phyloP scores from a whole-genome alignment of 2,329 filamentous ascomycete species.

The Phaeosphaeria sp. region DNA sequence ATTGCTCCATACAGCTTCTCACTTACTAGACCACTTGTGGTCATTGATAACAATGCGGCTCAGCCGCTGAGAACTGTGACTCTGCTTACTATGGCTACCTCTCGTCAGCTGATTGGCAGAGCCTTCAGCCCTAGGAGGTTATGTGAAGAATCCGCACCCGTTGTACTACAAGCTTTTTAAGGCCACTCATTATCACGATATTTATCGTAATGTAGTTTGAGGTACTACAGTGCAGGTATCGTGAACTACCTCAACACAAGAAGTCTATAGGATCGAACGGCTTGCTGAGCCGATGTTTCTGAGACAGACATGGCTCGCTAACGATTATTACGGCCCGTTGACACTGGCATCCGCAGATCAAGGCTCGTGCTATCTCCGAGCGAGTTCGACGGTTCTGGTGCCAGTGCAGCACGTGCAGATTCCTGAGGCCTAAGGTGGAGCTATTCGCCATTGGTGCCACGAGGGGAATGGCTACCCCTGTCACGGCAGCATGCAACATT shows the following conservation, averaged over 20 bases:
- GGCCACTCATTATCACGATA: neutral
- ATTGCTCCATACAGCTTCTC: neutral
- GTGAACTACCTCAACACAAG: neutral
- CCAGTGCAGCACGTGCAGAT: neutral
- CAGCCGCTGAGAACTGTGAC: neutral
- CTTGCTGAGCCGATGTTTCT: neutral
- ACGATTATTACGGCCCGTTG: neutral
- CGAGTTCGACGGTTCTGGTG: neutral
- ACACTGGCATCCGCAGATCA: neutral
- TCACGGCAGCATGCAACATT: neutral
- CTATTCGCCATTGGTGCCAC: neutral
- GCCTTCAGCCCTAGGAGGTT: constrained; percentile 7
- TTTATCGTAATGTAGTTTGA: neutral
- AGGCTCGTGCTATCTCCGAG: neutral
- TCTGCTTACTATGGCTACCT: constrained; percentile 1
- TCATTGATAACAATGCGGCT: constrained; percentile 7
- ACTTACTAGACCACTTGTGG: constrained; percentile 6
- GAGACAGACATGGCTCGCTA: neutral
- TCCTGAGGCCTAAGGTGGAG: neutral
- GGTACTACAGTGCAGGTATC: neutral
- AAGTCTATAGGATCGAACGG: neutral
- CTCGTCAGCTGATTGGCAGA: constrained; percentile 7
- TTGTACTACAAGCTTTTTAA: neutral
- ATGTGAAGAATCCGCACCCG: neutral
- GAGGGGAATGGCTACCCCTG: neutral